Evolutionary conservation across 2,329 filamentous ascomycete species (phyloP).

Genomic region (Fusarium sp.): DNA sequence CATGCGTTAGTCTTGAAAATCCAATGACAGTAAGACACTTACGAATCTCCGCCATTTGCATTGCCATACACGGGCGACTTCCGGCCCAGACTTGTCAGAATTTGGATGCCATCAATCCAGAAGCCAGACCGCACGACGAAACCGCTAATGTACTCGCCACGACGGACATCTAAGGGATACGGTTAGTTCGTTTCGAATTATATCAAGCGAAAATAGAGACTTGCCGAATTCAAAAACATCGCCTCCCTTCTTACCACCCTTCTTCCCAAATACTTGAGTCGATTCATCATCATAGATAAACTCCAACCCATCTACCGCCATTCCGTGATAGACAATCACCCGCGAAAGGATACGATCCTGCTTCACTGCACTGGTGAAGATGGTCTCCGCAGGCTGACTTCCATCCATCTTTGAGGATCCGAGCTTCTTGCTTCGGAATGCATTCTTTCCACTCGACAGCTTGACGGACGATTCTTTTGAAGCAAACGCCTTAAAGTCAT

Average conservation of each 20-base stretch:
- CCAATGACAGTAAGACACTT: conserved; percentile 56
- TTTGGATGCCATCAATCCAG: conserved; percentile 90
- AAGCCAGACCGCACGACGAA: conserved; percentile 84
- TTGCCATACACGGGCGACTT: conserved; percentile 90
- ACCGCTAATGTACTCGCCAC: conserved; percentile 87
- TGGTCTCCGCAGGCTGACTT: conserved; percentile 76
- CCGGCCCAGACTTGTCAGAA: conserved; percentile 89
- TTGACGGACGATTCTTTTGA: conserved; percentile 81
- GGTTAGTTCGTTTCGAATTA: conserved; percentile 27
- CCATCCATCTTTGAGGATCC: conserved; percentile 80
- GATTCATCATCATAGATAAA: conserved; percentile 92
- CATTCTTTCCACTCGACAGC: conserved; percentile 76
- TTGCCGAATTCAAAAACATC: conserved; percentile 83
- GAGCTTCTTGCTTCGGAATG: conserved; percentile 80
- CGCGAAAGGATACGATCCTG: conserved; percentile 80
- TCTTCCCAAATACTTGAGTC: conserved; percentile 87
- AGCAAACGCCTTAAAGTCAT: conserved; percentile 78
- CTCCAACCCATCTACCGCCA: conserved; percentile 85
- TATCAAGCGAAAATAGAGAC: conserved; percentile 43
- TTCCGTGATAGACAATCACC: conserved; percentile 81
- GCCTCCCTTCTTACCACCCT: conserved; percentile 76
- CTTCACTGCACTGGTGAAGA: conserved; percentile 77
- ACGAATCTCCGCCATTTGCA: conserved; percentile 82
- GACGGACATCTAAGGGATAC: conserved; percentile 77
- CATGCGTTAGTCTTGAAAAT: conserved; percentile 33